These are phyloP conservation scores for Bipolaris zeicola DNA, from an alignment of 2,329 filamentous ascomycete species.

Conservation along the genomic window DNA sequence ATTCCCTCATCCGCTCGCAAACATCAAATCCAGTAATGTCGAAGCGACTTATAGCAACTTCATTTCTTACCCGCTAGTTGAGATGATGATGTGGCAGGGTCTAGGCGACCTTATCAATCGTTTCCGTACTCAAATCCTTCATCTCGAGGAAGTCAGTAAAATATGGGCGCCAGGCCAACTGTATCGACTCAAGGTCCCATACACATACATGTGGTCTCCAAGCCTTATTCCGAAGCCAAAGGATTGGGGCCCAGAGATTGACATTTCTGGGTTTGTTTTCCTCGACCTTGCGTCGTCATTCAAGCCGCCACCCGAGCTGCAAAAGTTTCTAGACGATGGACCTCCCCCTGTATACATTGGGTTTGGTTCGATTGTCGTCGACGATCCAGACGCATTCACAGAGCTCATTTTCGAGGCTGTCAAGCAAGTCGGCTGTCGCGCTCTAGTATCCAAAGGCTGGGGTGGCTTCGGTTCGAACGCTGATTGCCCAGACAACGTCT, in stretches of 20 bases:
- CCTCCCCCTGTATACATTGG: constrained; percentile 73
- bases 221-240: constrained; percentile 68
- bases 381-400: constrained; percentile 71
- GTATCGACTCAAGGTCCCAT: constrained; percentile 74
- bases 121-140: constrained; percentile 71
- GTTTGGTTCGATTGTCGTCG: constrained; percentile 77
- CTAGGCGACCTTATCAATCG: constrained; percentile 78
- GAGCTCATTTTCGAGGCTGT: constrained; percentile 74
- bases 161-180: constrained; percentile 77
- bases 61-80: constrained; percentile 78
- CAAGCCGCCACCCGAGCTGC: constrained; percentile 62
- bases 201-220: constrained; percentile 71
- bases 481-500: constrained; percentile 63
- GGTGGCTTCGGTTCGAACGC: constrained; percentile 67
- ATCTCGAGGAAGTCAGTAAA: constrained; percentile 74
- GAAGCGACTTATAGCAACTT: constrained; percentile 78
- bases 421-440: constrained; percentile 68
- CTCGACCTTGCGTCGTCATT: constrained; percentile 69
- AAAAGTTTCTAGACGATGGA: constrained; percentile 43
- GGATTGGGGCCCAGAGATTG: constrained; percentile 72
- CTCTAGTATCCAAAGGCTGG: constrained; percentile 77
- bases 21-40: constrained; percentile 73
- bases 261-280: constrained; percentile 80
- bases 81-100: constrained; percentile 71
- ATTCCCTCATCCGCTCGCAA: constrained; percentile 79